These are phyloP conservation scores for Camelina hispida DNA, from an alignment of 345 rosid species.

Conservation along the genomic window DNA sequence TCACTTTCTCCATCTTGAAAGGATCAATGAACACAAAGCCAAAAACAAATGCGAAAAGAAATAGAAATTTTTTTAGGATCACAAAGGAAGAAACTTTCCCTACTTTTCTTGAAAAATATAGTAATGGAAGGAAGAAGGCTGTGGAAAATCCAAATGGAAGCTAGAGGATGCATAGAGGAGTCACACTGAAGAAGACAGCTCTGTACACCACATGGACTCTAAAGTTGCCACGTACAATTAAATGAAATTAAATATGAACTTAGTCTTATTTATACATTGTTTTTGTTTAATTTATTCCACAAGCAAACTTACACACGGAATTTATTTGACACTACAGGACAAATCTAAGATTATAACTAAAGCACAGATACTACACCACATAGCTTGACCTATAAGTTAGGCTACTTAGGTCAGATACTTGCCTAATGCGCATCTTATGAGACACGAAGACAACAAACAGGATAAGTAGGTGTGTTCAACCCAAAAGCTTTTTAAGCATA, in stretches of 20 bases:
- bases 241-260: not conserved
- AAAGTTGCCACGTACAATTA: conserved; percentile 35
- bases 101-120: not conserved
- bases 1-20: conserved; percentile 60
- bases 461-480: conserved; percentile 21
- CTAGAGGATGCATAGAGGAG: conserved; percentile 33
- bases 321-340: conserved; percentile 7
- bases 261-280: not conserved
- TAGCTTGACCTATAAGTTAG: conserved; percentile 20
- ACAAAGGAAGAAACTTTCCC: not conserved
- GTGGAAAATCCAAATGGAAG: conserved; percentile 41
- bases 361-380: not conserved
- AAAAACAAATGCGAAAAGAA: not conserved
- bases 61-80: too few species aligned
- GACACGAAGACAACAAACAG: conserved; percentile 2
- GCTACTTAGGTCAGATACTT: conserved; percentile 14
- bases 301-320: conserved; percentile 24
- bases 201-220: conserved; percentile 33
- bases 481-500: conserved; percentile 50
- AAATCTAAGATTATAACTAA: conserved; percentile 6
- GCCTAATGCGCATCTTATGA: not conserved
- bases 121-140: conserved; percentile 26
- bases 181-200: conserved; percentile 40
- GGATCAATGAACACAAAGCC: not conserved
- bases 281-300: not conserved